A percentile compares a stretch with the other conserved stretches of the same genome.
These are phyloP conservation scores for Bertia moriformis DNA, from an alignment of 2,329 filamentous ascomycete species.

Conservation along the genomic window DNA sequence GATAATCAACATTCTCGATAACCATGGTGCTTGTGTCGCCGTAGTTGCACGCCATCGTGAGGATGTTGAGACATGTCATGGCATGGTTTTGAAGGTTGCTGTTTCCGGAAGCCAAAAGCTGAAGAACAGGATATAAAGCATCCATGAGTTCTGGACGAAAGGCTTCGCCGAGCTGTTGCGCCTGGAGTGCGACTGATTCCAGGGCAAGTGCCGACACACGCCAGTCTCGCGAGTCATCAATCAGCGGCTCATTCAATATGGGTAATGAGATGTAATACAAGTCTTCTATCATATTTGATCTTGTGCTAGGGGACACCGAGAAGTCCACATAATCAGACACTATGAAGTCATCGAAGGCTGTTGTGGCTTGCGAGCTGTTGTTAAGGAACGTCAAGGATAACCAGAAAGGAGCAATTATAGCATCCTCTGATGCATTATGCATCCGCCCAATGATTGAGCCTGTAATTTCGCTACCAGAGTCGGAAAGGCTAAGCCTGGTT, in stretches of 20 bases:
- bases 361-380: not conserved
- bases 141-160: conserved; percentile 48
- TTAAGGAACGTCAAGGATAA: conserved; percentile 27
- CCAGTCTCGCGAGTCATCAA: conserved; percentile 22
- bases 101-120: conserved; percentile 37
- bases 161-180: conserved; percentile 28
- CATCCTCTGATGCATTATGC: conserved; percentile 21
- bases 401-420: conserved; percentile 37
- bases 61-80: conserved; percentile 40
- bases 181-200: conserved; percentile 42
- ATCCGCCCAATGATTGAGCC: conserved; percentile 30
- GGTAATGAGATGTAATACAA: not conserved
- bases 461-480: conserved; percentile 16
- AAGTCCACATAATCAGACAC: not conserved
- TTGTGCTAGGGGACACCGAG: not conserved
- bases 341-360: not conserved
- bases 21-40: conserved; percentile 34
- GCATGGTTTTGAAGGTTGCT: conserved; percentile 37
- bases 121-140: conserved; percentile 44
- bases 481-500: not conserved
- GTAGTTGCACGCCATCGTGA: conserved; percentile 39
- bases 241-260: conserved; percentile 19
- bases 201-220: conserved; percentile 38
- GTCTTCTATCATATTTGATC: not conserved
- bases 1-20: conserved; percentile 49